A percentile compares a stretch with the other conserved stretches of the same genome.
These are phyloP conservation scores for Globisporangium mamillatum DNA, from an alignment of 352 stramenopile genomes.

Conservation along the genomic window DNA sequence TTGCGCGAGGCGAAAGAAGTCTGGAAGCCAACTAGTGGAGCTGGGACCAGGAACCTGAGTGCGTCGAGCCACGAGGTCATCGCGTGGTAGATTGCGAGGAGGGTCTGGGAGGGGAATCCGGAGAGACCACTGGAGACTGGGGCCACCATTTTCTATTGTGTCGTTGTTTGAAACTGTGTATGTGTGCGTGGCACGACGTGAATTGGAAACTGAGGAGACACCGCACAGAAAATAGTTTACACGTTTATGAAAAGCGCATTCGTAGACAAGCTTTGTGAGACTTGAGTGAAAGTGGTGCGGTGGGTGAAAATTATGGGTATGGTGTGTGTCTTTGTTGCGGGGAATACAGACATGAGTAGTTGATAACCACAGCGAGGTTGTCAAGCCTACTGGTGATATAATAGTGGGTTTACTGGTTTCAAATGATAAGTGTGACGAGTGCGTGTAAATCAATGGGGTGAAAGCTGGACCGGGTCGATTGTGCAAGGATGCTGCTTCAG, in stretches of 20 bases:
- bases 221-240: background rate
- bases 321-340: background rate
- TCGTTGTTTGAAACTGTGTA: background rate
- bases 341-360: background rate
- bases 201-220: background rate
- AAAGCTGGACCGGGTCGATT: too few relatives aligned
- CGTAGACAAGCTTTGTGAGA: too few relatives aligned
- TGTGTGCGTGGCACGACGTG: background rate
- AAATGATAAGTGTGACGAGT: too few relatives aligned
- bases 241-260: too few relatives aligned
- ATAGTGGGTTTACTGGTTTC: too few relatives aligned
- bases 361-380: background rate
- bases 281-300: too few relatives aligned
- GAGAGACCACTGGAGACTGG: background rate
- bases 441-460: too few relatives aligned
- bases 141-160: background rate
- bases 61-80: background rate
- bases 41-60: background rate
- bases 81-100: background rate
- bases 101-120: background rate
- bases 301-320: background rate
- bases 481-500: too few relatives aligned
- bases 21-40: background rate
- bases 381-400: too few relatives aligned
- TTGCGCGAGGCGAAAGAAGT: background rate